These are phyloP conservation scores for Pyrus pyrifolia DNA, from an alignment of 306 rosid species.

Conservation along the genomic window DNA sequence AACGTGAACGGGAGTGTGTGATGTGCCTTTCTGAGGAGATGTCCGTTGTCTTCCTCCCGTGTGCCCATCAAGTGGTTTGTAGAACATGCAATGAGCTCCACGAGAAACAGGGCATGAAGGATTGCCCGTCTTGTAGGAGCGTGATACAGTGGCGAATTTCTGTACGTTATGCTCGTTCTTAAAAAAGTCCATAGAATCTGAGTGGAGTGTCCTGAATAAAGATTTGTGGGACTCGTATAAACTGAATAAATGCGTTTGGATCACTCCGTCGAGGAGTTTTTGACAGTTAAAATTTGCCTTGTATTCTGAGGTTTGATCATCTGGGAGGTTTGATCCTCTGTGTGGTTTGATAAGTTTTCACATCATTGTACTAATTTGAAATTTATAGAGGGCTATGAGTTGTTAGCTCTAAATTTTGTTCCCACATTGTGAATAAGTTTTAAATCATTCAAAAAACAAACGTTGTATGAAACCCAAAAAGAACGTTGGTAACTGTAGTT, in stretches of 20 bases:
- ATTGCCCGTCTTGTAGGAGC: slow-evolving; percentile 92
- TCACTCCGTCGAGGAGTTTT: slow-evolving; percentile 23
- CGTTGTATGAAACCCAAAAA: not conserved
- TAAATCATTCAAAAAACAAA: not conserved
- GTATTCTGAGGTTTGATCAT: slow-evolving; percentile 20
- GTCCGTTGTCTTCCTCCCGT: slow-evolving; percentile 85
- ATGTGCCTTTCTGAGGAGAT: slow-evolving; percentile 97
- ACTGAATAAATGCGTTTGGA: slow-evolving; percentile 50
- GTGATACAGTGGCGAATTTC: slow-evolving; percentile 78
- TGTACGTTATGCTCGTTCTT: slow-evolving; percentile 54
- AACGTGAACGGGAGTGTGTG: slow-evolving; percentile 88
- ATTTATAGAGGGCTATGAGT: not conserved
- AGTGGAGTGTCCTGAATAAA: slow-evolving; percentile 53
- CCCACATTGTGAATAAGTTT: not conserved
- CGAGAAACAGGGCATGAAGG: slow-evolving; percentile 91
- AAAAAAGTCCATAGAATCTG: slow-evolving; percentile 17
- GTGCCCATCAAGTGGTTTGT: slow-evolving; percentile 97
- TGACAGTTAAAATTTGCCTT: slow-evolving; percentile 29
- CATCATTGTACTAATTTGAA: not conserved
- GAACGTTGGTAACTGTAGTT: not conserved
- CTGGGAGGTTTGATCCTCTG: slow-evolving; percentile 18
- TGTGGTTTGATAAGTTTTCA: not conserved
- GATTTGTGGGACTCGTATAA: slow-evolving; percentile 38
- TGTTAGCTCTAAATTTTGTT: not conserved
- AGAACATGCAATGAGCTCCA: slow-evolving; percentile 88